Conservation (phyloP, 192 early-diverging fungal species). For the Backusella tuberculispora region DNA sequence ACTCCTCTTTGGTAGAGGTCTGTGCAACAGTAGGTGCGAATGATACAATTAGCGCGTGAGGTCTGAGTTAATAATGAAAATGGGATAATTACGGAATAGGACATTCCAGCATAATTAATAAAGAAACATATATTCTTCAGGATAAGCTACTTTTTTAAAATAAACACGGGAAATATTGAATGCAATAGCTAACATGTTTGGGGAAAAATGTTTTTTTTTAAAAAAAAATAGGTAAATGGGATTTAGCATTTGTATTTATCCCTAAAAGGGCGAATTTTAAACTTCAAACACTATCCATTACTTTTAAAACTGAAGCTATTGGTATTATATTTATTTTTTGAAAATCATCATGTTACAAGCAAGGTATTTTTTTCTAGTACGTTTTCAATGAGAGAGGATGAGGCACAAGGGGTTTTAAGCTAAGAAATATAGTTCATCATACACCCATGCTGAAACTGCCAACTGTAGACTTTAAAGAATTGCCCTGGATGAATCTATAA, state of each 20-base stretch:
- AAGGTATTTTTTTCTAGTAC: not conserved
- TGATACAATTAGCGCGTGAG: slow-evolving; percentile 52
- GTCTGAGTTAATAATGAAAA: slow-evolving; percentile 64
- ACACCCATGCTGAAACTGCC: not conserved
- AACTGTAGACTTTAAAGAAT: not conserved
- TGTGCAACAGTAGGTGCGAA: not conserved
- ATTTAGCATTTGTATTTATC: not conserved
- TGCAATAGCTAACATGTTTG: not conserved
- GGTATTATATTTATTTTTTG: not conserved
- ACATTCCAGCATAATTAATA: slow-evolving; percentile 49
- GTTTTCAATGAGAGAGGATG: not conserved
- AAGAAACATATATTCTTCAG: not conserved
- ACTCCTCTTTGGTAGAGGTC: not conserved
- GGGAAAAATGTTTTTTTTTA: not conserved
- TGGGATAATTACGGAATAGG: slow-evolving; percentile 68
- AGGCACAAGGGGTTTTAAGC: not conserved
- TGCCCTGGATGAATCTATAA: not conserved
- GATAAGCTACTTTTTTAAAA: not conserved
- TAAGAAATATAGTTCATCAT: not conserved
- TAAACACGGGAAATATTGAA: not conserved
- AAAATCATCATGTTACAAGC: not conserved
- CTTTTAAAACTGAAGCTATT: not conserved
- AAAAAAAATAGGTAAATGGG: not conserved
- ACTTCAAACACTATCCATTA: not conserved
- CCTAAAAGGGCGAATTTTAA: slow-evolving; percentile 7